phyloP scores from a whole-genome alignment of 495 filamentous ascomycete species.

The Xylaria flabelliformis region DNA sequence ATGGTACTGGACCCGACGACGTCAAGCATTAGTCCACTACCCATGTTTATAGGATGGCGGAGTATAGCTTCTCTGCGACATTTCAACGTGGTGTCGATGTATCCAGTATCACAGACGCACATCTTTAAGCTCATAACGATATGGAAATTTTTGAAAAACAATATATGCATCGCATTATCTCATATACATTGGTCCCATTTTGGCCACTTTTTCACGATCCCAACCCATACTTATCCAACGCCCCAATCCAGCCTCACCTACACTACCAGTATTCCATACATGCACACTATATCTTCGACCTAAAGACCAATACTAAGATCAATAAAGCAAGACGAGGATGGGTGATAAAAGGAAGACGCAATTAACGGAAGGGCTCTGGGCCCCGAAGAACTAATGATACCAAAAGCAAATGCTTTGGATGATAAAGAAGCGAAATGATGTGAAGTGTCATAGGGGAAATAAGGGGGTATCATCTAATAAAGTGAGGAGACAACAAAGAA shows the following conservation, averaged over 20 bases:
- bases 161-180: constrained; percentile 10
- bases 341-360: not conserved
- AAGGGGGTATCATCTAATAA: constrained; percentile 40
- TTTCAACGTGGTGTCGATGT: not conserved
- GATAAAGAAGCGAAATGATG: constrained; percentile 23
- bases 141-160: not conserved
- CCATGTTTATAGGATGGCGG: constrained; percentile 19
- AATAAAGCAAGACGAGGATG: not conserved
- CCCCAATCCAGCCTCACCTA: not conserved
- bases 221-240: not conserved
- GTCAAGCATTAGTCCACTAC: constrained; percentile 25
- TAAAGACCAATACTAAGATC: not conserved
- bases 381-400: not conserved
- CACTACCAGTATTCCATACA: not conserved
- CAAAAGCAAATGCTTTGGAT: not conserved
- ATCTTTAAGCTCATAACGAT: not conserved
- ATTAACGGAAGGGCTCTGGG: not conserved
- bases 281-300: constrained; percentile 6
- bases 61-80: not conserved
- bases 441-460: constrained; percentile 26
- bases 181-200: not conserved
- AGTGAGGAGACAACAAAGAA: constrained; percentile 8
- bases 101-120: not conserved
- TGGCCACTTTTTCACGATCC: not conserved
- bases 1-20: constrained; percentile 50